Conservation (phyloP, 2,329 filamentous ascomycete genomes). For the Dactylellina cionopaga region DNA sequence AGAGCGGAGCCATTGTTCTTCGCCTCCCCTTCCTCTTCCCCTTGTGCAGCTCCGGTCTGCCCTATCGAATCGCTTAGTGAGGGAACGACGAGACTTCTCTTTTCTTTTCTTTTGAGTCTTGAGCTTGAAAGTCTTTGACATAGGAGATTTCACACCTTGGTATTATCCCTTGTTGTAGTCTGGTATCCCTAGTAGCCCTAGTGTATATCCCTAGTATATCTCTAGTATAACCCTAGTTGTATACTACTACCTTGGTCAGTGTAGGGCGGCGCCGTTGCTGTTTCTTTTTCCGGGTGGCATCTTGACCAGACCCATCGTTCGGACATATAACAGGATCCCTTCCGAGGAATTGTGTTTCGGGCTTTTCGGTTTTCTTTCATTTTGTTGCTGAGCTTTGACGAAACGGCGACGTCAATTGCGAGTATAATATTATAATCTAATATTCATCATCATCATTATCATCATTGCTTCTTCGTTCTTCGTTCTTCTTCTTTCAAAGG, state of each 20-base stretch:
- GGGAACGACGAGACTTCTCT: slow-evolving; percentile 48
- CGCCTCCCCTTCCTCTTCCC: slow-evolving; percentile 48
- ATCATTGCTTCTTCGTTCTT: background rate
- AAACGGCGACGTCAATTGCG: slow-evolving; percentile 40
- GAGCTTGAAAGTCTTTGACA: slow-evolving; percentile 23
- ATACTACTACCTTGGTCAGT: slow-evolving; percentile 16
- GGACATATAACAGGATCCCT: slow-evolving; percentile 40
- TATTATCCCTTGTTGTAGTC: no score
- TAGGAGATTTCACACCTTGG: slow-evolving; percentile 33
- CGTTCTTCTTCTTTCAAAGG: background rate
- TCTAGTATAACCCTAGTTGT: no score
- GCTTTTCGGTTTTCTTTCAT: slow-evolving; percentile 14
- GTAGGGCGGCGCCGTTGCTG: slow-evolving; percentile 23
- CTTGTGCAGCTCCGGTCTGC: slow-evolving; percentile 52
- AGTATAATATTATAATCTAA: no score
- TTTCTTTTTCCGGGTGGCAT: slow-evolving; percentile 32
- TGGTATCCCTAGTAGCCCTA: no score
- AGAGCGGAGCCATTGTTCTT: slow-evolving; percentile 52
- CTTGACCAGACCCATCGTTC: no score
- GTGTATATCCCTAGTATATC: no score
- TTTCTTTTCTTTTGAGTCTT: no score
- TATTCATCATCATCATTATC: background rate
- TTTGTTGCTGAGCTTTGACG: slow-evolving; percentile 11
- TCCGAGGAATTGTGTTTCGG: slow-evolving; percentile 1
- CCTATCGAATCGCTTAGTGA: slow-evolving; percentile 53